Base-by-base conservation (phyloP, 148 eudicot genomes). In the Rhododendron henanense region DNA sequence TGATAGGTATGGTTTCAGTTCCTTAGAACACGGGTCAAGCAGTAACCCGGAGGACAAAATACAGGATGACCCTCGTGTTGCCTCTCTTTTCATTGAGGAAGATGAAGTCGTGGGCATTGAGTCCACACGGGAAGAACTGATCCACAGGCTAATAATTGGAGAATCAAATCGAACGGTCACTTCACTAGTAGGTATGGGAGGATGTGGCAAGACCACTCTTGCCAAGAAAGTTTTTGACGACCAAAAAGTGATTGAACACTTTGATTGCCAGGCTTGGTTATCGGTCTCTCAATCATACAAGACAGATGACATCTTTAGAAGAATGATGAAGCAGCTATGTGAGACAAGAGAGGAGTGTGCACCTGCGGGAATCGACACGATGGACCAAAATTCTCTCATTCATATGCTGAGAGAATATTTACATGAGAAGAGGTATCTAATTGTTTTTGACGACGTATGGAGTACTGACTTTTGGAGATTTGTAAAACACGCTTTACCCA, bases 401-500 rank as follows among this genome's bases (percentile, higher is more conserved):
- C 3, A 39, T 1, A 28, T 3, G 13, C 15, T 83, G 0, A 63
- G 33, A 25, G 55, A 23, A 10, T 63, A 8, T 47, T 71, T 83
- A 65, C 10, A 1, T 47, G 13, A 83, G 1, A 83, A 47, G 41
- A 44, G 41, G 39, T 83, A 44, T 69, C 5, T 69, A 44, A 71
- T 83, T 83, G 79, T 83, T 6, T 65, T 83, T 5, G 85, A 83
- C 1, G 85, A 83, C 16, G 57, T 83, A 13, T 83, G 85, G 85
- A 33, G 23, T 5, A n/a, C 71, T 16, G 23, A 71, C 2, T 10
- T 65, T 21, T 83, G 85, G 85, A 35, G 10, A 23, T 11, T 11
- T 16, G 4, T 69, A 16, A 65, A n/a, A 45, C 2, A 2, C 31
- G 59, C 59, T 19, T 83, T 83, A 19, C 85, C 79, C 3, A 48